Base-by-base conservation (phyloP, 139 green algal genomes). In the Volvox reticuliferus region DNA sequence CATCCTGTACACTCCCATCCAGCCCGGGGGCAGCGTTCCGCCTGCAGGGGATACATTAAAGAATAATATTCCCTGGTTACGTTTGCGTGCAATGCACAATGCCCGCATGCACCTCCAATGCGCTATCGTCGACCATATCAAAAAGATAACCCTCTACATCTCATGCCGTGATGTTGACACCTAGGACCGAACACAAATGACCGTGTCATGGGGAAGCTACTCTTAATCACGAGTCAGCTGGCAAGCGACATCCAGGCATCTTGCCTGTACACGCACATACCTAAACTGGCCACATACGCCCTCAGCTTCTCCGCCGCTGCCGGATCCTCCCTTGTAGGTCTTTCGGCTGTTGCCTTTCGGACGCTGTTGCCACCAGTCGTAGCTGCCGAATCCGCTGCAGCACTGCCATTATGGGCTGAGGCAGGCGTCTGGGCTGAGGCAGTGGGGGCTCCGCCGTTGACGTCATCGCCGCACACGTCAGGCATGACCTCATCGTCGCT, bases 1-100 rank as follows among this genome's bases (percentile, higher is more conserved):
- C 36, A 93, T 83, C 83, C 94, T 95, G 14, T 94, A 91, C 37
- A 97, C 92, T n/a, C 92, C 93, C 18, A 83, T 82, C 95, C 95
- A 97, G 33, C 21, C 93, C 89, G 26, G 90, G 62, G 44, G 92
- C 92, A 89, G 12, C 0, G 83, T 81, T 36, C 83, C 83, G 67
- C 83, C 83, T 89, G 83, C 33, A 62, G 55, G 6, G 65, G 67
- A 26, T 75, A 28, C 67, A 75, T 26, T 12, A 26, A 75, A n/a
- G n/a, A n/a, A n/a, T n/a, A n/a, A n/a, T n/a, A n/a, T n/a, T n/a
- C n/a, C n/a, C n/a, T n/a, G n/a, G n/a, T n/a, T n/a, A n/a, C n/a
- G 67, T 32, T 75, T 75, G 22, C 67, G 22, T 26, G 22, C 22
- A 2, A 26, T 28, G 67, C 67, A 75, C 6, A 12, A 75, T 75